Evolutionary conservation across 2,329 filamentous ascomycete genomes (phyloP).

Genomic region (Stagonosporopsis rhizophila): DNA sequence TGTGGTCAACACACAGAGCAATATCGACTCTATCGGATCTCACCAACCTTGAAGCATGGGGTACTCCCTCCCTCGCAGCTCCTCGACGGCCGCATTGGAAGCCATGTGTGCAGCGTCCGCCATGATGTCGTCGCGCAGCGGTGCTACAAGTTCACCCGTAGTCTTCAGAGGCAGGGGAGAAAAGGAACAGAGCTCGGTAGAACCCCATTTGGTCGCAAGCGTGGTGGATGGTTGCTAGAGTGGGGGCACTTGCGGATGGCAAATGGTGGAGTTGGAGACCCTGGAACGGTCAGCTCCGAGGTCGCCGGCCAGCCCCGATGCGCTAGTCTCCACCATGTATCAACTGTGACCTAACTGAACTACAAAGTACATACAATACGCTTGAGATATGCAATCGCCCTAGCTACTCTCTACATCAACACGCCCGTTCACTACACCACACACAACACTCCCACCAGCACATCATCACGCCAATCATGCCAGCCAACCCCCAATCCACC

Average conservation of each 20-base stretch:
- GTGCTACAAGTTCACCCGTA: slow-evolving; percentile 27
- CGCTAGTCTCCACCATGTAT: no score
- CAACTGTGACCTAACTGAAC: no score
- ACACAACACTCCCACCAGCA: no score
- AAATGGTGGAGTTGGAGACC: slow-evolving; percentile 34
- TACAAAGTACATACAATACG: no score
- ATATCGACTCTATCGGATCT: neutral
- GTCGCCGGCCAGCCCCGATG: slow-evolving; percentile 18
- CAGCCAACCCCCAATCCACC: no score
- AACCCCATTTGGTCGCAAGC: slow-evolving; percentile 37
- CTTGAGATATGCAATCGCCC: no score
- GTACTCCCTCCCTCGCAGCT: slow-evolving; percentile 66
- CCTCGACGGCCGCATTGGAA: slow-evolving; percentile 68
- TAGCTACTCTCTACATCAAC: no score
- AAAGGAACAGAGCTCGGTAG: slow-evolving; percentile 12
- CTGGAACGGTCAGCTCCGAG: slow-evolving; percentile 19
- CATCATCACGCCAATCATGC: no score
- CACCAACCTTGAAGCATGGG: slow-evolving; percentile 71
- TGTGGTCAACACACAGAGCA: slow-evolving; percentile 16
- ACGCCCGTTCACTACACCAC: no score
- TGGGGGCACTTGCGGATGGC: slow-evolving; percentile 41
- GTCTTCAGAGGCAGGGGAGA: slow-evolving; percentile 26
- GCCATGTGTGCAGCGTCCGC: slow-evolving; percentile 31
- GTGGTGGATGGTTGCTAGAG: slow-evolving; percentile 39
- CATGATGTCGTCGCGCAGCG: slow-evolving; percentile 27